These are phyloP conservation scores for Fusarium humuli DNA, from an alignment of 2,329 filamentous ascomycete species.

Conservation along the genomic window DNA sequence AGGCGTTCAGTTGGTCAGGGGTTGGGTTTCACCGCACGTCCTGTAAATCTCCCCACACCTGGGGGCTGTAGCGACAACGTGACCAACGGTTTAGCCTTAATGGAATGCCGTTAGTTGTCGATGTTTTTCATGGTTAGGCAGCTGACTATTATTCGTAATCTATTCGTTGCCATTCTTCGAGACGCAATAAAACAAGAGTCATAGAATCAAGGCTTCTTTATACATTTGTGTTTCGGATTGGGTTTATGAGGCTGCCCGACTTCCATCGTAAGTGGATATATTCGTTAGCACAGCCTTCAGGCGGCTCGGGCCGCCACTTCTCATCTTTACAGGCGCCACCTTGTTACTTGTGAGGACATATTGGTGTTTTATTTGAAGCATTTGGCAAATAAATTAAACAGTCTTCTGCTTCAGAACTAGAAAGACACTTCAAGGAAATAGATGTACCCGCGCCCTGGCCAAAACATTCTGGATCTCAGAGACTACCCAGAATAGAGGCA, in stretches of 20 bases:
- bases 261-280: not conserved
- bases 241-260: not conserved
- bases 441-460: too few species aligned
- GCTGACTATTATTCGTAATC: not conserved
- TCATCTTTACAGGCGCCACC: too few species aligned
- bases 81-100: conserved; percentile 16
- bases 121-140: conserved; percentile 6
- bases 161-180: not conserved
- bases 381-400: too few species aligned
- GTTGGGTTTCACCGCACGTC: conserved; percentile 16
- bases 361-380: too few species aligned
- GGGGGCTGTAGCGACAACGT: conserved; percentile 23
- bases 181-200: not conserved
- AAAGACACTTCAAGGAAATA: too few species aligned
- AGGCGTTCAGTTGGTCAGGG: conserved; percentile 1
- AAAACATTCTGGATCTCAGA: too few species aligned
- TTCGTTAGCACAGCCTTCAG: not conserved
- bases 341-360: too few species aligned
- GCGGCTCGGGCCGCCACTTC: not conserved
- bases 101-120: not conserved
- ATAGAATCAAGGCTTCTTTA: not conserved
- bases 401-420: too few species aligned
- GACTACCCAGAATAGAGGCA: not conserved
- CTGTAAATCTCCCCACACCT: conserved; percentile 9
- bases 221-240: not conserved